Evolutionary conservation across 768 basidiomycete genomes (phyloP), one percentile per base, ranked within the genome.

Genomic region (Kwoniella mangroviensis): DNA sequence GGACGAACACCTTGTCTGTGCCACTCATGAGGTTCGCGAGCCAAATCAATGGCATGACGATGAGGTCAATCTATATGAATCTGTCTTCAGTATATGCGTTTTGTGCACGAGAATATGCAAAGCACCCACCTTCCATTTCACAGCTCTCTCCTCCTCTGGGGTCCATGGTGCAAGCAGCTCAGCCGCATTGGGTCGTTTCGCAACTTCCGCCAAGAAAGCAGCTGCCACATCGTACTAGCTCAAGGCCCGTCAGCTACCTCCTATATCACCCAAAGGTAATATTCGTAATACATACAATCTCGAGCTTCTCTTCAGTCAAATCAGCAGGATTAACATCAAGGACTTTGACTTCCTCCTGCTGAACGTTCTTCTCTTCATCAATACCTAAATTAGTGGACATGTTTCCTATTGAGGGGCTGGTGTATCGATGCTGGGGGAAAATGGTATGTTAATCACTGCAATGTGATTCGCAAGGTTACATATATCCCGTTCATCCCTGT

Each of bases 1-100:
- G 19, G 12, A 13, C 12, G 19, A 49, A 15, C 40, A 71, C 70
- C 71, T 79, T 77, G 69, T 75, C 76, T 51, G 74, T 71, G 7
- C 69, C 69, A 45, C 71, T 68, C 68, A 73, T 64, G 51, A 65
- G 53, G 24, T 69, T 43, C 45, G 67, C 62, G 10, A 75, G 41
- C 52, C 65, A 60, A 2, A 56, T 34, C 12, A 75, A 58, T 0
- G 76, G 70, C 61, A 77, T 59, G 56, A 77, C 63, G 55, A 73
- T 73, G 41, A 74, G 62, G 66, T 77, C 76, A 19, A 57, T 21
- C 56, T 57, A 34, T 26, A 24, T 13, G 56, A 34, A 4, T 34
- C 3, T 7, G 6, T 26, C 12, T 15, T 12, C 15, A 26, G 21
- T 57, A 57, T 72, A 60, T 3, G 72, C 64, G 19, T 52, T 45